Percentiles rank a stretch among this genome's conserved stretches.
Evolutionary conservation across 1,284 basidiomycete genomes (phyloP).

Genomic region (Flammula alnicola): DNA sequence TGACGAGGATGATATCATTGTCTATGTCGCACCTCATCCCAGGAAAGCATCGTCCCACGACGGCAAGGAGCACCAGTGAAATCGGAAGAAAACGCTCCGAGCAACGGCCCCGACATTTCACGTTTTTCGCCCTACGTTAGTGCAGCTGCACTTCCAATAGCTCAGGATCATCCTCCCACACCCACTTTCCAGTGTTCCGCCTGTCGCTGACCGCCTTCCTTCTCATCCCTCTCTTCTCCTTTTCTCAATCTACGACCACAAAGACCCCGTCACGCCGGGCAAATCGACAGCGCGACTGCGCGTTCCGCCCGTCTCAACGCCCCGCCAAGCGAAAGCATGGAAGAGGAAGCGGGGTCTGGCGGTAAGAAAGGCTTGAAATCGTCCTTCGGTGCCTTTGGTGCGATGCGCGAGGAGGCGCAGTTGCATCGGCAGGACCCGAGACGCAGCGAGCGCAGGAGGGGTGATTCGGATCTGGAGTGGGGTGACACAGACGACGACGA

Average conservation of each 20-base stretch:
- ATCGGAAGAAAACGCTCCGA: neutral
- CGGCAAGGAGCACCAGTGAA: neutral
- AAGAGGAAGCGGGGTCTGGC: constrained; percentile 21
- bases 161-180: constrained; percentile 6
- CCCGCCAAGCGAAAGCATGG: constrained; percentile 30
- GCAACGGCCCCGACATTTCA: constrained; percentile 6
- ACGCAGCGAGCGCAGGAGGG: constrained; percentile 55
- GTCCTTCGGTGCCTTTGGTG: constrained; percentile 56
- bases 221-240: constrained; percentile 28
- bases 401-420: constrained; percentile 58
- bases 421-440: constrained; percentile 47
- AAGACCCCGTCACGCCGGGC: constrained; percentile 1
- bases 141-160: constrained; percentile 9
- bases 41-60: constrained; percentile 16
- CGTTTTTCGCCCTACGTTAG: constrained; percentile 19
- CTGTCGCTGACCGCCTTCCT: constrained; percentile 10
- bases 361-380: constrained; percentile 20
- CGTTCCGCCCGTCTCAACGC: constrained; percentile 27
- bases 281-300: constrained; percentile 19
- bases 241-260: no score
- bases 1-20: constrained; percentile 58
- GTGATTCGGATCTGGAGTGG: constrained; percentile 79
- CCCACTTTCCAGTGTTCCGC: neutral
- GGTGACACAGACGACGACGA: constrained; percentile 51
- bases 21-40: constrained; percentile 66